Conservation (phyloP, 2,329 filamentous ascomycete species). For the Penicillium sp. region DNA sequence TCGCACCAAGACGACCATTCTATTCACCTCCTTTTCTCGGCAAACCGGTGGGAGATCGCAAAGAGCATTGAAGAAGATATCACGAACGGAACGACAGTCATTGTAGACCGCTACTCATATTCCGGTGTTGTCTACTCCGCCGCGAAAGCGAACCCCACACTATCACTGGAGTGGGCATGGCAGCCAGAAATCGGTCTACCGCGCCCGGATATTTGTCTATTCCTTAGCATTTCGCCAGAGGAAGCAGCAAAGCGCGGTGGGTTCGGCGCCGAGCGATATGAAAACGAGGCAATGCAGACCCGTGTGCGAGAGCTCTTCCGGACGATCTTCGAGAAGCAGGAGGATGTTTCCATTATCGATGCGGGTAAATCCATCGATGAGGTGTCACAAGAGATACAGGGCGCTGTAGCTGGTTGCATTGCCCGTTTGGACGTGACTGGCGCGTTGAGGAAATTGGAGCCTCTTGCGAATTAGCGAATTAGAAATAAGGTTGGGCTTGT, state of each 20-base stretch:
- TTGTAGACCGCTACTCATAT: constrained; percentile 94
- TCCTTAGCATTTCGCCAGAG: constrained; percentile 75
- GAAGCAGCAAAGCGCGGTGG: constrained; percentile 75
- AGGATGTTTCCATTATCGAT: constrained; percentile 54
- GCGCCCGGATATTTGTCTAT: constrained; percentile 80
- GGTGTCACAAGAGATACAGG: constrained; percentile 47
- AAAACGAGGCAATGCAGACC: constrained; percentile 77
- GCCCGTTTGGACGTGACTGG: constrained; percentile 33
- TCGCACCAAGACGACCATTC: constrained; percentile 78
- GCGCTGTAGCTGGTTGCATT: constrained; percentile 30
- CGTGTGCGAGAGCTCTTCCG: constrained; percentile 73
- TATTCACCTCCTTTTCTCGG: constrained; percentile 85
- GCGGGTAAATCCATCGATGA: constrained; percentile 52
- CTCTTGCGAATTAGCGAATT: constrained; percentile 24
- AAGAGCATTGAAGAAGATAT: constrained; percentile 50
- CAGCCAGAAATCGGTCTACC: constrained; percentile 83
- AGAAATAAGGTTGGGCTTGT: constrained; percentile 7
- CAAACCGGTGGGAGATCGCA: constrained; percentile 79
- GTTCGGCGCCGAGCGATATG: constrained; percentile 86
- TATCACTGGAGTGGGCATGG: constrained; percentile 76
- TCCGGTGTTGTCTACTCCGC: constrained; percentile 91
- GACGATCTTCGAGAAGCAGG: constrained; percentile 48
- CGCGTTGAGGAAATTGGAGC: constrained; percentile 36
- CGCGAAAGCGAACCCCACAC: constrained; percentile 71
- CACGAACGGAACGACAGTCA: constrained; percentile 66